These are phyloP conservation scores for Chrysoporthe cubensis DNA, from an alignment of 2,329 filamentous ascomycete species.

Conservation along the genomic window DNA sequence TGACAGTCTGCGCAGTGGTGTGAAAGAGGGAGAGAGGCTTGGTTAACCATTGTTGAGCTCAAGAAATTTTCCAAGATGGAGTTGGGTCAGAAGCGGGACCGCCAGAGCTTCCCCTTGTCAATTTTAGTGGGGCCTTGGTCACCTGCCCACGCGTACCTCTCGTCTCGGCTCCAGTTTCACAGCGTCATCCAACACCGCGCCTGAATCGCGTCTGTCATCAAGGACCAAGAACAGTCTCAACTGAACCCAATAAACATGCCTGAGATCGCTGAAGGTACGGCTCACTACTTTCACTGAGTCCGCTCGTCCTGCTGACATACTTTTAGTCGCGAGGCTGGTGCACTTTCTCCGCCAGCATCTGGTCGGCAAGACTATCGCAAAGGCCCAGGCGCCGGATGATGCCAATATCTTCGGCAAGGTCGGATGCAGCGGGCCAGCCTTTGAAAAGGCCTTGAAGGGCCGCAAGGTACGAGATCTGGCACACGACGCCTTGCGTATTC, in stretches of 20 bases:
- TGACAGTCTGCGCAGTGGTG: constrained; percentile 28
- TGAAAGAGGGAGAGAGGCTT: constrained; percentile 10
- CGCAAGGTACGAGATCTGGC: constrained; percentile 57
- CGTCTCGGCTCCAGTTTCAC: neutral
- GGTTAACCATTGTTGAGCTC: constrained; percentile 2
- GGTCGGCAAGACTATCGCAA: constrained; percentile 79
- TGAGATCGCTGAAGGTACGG: constrained; percentile 63
- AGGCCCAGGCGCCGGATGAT: constrained; percentile 76
- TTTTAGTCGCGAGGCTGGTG: constrained; percentile 76
- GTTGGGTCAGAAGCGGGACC: constrained; percentile 16
- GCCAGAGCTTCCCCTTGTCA: constrained; percentile 13
- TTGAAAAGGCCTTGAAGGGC: constrained; percentile 73
- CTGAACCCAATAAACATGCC: constrained; percentile 49
- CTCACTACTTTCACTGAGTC: constrained; percentile 10
- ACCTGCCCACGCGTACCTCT: constrained; percentile 16
- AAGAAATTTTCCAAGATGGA: constrained; percentile 17
- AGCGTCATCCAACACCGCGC: constrained; percentile 18
- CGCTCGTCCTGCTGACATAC: constrained; percentile 10
- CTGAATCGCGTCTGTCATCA: constrained; percentile 17
- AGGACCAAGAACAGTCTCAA: neutral
- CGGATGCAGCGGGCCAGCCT: constrained; percentile 75
- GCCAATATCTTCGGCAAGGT: constrained; percentile 88
- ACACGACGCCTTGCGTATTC: neutral
- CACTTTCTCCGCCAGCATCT: constrained; percentile 82
- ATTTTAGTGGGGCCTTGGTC: constrained; percentile 5